Conservation (phyloP, 2,329 filamentous ascomycete species). For the Fusarium papillatum region DNA sequence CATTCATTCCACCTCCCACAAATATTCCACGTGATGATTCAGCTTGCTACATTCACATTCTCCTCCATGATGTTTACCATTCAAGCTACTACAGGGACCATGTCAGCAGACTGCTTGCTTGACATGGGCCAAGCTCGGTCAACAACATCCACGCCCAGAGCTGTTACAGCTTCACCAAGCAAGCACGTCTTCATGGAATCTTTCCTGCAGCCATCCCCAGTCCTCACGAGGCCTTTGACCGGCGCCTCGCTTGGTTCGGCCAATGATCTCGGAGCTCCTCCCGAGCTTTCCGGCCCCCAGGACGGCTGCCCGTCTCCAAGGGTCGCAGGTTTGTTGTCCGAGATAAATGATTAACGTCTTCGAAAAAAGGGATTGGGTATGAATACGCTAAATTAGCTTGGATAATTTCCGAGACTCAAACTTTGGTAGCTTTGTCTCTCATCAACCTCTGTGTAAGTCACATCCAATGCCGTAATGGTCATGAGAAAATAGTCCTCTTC, state of each 20-base stretch:
- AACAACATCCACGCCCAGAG: background rate
- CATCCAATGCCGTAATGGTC: background rate
- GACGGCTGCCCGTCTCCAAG: background rate
- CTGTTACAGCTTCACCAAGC: background rate
- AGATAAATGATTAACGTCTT: background rate
- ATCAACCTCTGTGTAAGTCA: background rate
- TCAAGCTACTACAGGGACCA: background rate
- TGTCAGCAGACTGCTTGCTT: background rate
- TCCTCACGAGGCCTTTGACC: background rate
- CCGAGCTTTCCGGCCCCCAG: conserved; percentile 27
- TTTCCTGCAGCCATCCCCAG: background rate
- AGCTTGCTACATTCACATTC: background rate
- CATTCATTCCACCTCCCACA: background rate
- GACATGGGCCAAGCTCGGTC: background rate
- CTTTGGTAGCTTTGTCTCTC: background rate
- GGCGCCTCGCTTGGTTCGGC: background rate
- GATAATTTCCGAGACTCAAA: background rate
- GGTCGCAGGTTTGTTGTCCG: background rate
- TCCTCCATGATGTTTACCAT: background rate
- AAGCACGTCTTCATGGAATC: background rate
- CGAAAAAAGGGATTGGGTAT: background rate
- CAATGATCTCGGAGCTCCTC: conserved; percentile 19
- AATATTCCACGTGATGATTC: background rate
- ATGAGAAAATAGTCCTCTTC: background rate
- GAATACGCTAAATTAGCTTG: background rate